A percentile compares a stretch with the other conserved stretches of the same genome.
Evolutionary conservation across 768 basidiomycete genomes (phyloP).

Genomic region (Russula foetens): DNA sequence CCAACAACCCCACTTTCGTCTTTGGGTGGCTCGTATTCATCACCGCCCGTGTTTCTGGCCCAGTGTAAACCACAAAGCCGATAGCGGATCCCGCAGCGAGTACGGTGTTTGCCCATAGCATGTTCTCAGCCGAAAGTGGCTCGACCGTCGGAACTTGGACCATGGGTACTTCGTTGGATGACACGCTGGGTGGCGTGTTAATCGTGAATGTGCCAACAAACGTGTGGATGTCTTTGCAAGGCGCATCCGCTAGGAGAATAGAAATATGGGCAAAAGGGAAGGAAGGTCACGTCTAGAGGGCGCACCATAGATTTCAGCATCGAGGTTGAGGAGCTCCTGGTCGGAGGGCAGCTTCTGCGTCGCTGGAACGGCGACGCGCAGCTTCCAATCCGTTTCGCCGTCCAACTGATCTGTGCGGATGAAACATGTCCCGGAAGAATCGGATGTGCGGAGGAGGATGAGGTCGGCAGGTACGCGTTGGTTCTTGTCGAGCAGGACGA

Average conservation of each 20-base stretch:
- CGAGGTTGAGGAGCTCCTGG: conserved; percentile 45
- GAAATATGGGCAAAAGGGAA: not conserved
- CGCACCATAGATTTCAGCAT: conserved; percentile 87
- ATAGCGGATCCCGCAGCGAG: conserved; percentile 91
- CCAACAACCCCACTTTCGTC: conserved; percentile 88
- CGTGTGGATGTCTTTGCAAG: conserved; percentile 93
- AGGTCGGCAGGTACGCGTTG: conserved; percentile 95
- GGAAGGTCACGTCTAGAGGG: not conserved
- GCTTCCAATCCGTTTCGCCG: conserved; percentile 99
- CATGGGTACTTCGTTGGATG: conserved; percentile 32
- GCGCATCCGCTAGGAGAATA: conserved; percentile 65
- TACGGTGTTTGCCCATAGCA: conserved; percentile 96
- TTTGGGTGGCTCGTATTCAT: conserved; percentile 98
- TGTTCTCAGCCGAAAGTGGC: conserved; percentile 90
- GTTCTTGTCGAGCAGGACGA: conserved; percentile 91
- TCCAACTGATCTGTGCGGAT: conserved; percentile 97
- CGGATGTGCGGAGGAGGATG: conserved; percentile 80
- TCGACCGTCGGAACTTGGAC: conserved; percentile 45
- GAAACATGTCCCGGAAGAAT: conserved; percentile 89
- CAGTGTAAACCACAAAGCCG: conserved; percentile 92
- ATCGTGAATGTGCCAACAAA: conserved; percentile 91
- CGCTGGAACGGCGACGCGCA: conserved; percentile 79
- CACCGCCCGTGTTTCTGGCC: conserved; percentile 89
- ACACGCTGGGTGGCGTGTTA: conserved; percentile 37
- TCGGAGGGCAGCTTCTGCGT: conserved; percentile 70